These are phyloP conservation scores for Fonsecaea multimorphosa DNA, from an alignment of 2,329 filamentous ascomycete species.

Conservation along the genomic window DNA sequence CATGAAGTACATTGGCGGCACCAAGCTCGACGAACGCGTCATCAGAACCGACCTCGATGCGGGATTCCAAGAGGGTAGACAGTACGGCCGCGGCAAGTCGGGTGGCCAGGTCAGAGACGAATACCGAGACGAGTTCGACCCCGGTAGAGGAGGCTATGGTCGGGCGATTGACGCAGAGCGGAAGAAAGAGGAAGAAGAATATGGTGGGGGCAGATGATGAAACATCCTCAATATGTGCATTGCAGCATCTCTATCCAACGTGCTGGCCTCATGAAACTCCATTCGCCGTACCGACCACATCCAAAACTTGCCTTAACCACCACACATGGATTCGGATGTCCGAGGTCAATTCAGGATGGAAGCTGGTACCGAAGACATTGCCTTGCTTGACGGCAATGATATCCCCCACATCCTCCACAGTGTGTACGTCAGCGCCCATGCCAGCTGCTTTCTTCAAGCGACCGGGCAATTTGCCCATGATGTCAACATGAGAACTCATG, in stretches of 20 bases:
- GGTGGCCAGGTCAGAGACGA: slow-evolving; percentile 97
- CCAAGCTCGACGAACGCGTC: slow-evolving; percentile 95
- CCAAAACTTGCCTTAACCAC: slow-evolving; percentile 80
- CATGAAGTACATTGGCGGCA: slow-evolving; percentile 98
- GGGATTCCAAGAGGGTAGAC: slow-evolving; percentile 91
- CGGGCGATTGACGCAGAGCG: slow-evolving; percentile 73
- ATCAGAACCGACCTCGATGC: slow-evolving; percentile 95
- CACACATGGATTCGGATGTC: slow-evolving; percentile 89
- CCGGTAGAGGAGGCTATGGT: slow-evolving; percentile 88
- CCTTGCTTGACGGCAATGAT: slow-evolving; percentile 89
- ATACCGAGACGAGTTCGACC: slow-evolving; percentile 96
- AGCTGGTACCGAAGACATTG: slow-evolving; percentile 92
- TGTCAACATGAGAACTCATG: slow-evolving; percentile 59
- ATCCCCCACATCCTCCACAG: slow-evolving; percentile 61
- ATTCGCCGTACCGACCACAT: slow-evolving; percentile 43
- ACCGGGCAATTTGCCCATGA: slow-evolving; percentile 64
- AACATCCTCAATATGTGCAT: neutral
- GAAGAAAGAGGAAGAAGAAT: slow-evolving; percentile 64
- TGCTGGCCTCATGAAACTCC: slow-evolving; percentile 10
- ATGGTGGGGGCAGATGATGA: slow-evolving; percentile 55
- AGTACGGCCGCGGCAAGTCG: slow-evolving; percentile 94
- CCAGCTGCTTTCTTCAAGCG: slow-evolving; percentile 57
- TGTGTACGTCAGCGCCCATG: slow-evolving; percentile 48
- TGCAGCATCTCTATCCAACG: neutral
- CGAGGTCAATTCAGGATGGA: slow-evolving; percentile 90